These are phyloP conservation scores for Punctularia strigosozonata DNA, from an alignment of 768 basidiomycete species.

Conservation along the genomic window DNA sequence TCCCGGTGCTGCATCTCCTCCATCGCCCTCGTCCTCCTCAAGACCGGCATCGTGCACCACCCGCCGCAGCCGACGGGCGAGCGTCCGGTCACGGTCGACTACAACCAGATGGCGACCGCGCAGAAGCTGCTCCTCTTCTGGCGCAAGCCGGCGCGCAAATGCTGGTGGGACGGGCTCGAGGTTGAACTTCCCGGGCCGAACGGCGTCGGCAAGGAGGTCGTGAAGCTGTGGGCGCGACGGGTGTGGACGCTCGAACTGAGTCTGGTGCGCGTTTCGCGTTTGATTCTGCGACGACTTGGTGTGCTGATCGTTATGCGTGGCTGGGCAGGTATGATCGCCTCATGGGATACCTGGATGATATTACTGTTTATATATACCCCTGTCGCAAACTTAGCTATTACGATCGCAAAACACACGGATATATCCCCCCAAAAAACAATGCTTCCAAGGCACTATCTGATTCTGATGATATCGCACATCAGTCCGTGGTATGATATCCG, in stretches of 20 bases:
- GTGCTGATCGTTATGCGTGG: neutral
- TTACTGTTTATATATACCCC: too few relatives aligned
- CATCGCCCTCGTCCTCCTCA: conserved; percentile 92
- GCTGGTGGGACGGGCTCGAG: conserved; percentile 99
- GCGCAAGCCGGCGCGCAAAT: conserved; percentile 99
- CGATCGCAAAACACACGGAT: too few relatives aligned
- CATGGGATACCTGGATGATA: neutral
- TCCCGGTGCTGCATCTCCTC: conserved; percentile 96
- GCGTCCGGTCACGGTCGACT: conserved; percentile 72
- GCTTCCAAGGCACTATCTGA: too few relatives aligned
- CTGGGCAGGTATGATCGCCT: neutral
- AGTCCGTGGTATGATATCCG: too few relatives aligned
- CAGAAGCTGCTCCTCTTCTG: conserved; percentile 96
- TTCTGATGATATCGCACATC: too few relatives aligned
- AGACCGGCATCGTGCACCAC: conserved; percentile 87
- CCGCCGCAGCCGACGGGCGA: conserved; percentile 39
- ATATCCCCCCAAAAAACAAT: too few relatives aligned
- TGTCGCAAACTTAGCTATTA: too few relatives aligned
- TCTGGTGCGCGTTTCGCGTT: conserved; percentile 41
- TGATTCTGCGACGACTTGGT: neutral
- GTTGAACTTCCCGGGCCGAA: conserved; percentile 62
- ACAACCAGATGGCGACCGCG: conserved; percentile 90
- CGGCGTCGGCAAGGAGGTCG: conserved; percentile 35
- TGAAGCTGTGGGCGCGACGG: conserved; percentile 93
- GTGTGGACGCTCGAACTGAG: conserved; percentile 98